phyloP scores from a whole-genome alignment of 2,329 filamentous ascomycete genomes.

The Aspergillus sp. region DNA sequence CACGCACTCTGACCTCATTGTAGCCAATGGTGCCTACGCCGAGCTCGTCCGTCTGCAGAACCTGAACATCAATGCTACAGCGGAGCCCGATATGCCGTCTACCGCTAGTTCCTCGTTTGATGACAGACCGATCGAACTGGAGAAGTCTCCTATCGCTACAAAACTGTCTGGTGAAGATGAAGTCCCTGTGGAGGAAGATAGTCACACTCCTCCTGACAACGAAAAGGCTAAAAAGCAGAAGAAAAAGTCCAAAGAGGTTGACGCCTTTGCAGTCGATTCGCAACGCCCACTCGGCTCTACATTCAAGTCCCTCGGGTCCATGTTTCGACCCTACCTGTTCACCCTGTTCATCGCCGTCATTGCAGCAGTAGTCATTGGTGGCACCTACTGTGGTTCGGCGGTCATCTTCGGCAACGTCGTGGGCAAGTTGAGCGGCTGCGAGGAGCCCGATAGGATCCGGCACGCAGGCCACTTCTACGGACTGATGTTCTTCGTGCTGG shows the following conservation, averaged over 20 bases:
- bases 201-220: not conserved
- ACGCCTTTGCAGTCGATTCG: not conserved
- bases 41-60: constrained; percentile 47
- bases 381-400: constrained; percentile 28
- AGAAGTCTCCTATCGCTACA: not conserved
- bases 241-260: not conserved
- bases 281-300: not conserved
- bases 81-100: not conserved
- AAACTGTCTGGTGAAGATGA: not conserved
- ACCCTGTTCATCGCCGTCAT: constrained; percentile 37
- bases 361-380: constrained; percentile 42
- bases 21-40: constrained; percentile 36
- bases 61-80: constrained; percentile 24
- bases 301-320: constrained; percentile 3
- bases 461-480: constrained; percentile 53
- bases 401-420: constrained; percentile 61
- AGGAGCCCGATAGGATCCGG: constrained; percentile 45
- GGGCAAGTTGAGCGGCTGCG: constrained; percentile 55
- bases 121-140: not conserved
- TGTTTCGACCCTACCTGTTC: constrained; percentile 7
- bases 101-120: not conserved
- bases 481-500: constrained; percentile 59
- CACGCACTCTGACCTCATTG: constrained; percentile 39
- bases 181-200: not conserved
- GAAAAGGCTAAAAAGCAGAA: constrained; percentile 14